A percentile compares a stretch with the other conserved stretches of the same genome.
These are phyloP conservation scores for Hypoxylon sp. DNA, from an alignment of 2,329 filamentous ascomycete genomes.

Conservation along the genomic window DNA sequence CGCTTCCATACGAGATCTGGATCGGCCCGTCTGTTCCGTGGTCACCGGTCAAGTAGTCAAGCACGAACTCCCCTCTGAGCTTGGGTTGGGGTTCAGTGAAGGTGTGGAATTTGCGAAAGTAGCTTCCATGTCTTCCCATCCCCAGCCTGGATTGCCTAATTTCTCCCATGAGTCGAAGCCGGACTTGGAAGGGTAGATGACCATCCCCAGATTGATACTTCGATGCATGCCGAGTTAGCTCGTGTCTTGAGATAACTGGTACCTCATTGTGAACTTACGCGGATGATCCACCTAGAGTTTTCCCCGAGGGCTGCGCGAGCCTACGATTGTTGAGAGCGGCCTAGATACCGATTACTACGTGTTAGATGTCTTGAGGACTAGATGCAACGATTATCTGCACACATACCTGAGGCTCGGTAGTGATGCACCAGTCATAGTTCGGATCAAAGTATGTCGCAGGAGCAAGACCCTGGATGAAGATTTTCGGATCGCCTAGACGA, in stretches of 20 bases:
- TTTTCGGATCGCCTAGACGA: conserved; percentile 13
- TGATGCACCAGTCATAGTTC: conserved; percentile 24
- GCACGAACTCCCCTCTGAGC: conserved; percentile 22
- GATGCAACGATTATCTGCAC: not conserved
- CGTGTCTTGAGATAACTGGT: not conserved
- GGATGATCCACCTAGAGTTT: conserved; percentile 21
- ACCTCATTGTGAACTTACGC: conserved; percentile 6
- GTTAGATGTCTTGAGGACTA: not conserved
- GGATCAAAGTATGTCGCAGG: conserved; percentile 10
- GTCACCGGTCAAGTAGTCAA: conserved; percentile 12
- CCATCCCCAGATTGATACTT: conserved; percentile 22
- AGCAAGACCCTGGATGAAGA: conserved; percentile 13
- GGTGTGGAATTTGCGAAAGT: conserved; percentile 43
- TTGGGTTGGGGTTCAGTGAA: conserved; percentile 21
- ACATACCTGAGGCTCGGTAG: conserved; percentile 16
- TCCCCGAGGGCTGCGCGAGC: conserved; percentile 18
- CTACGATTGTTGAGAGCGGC: conserved; percentile 13
- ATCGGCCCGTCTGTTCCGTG: conserved; percentile 18
- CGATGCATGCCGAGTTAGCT: not conserved
- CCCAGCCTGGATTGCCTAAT: conserved; percentile 51
- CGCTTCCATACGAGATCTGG: conserved; percentile 21
- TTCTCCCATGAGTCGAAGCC: conserved; percentile 50
- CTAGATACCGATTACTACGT: not conserved
- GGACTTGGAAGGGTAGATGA: conserved; percentile 40
- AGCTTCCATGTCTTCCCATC: conserved; percentile 47